Percentiles rank a stretch among this genome's conserved stretches.
These are phyloP conservation scores for Fagopyrum tataricum DNA, from an alignment of 148 eudicot genomes.

Conservation along the genomic window DNA sequence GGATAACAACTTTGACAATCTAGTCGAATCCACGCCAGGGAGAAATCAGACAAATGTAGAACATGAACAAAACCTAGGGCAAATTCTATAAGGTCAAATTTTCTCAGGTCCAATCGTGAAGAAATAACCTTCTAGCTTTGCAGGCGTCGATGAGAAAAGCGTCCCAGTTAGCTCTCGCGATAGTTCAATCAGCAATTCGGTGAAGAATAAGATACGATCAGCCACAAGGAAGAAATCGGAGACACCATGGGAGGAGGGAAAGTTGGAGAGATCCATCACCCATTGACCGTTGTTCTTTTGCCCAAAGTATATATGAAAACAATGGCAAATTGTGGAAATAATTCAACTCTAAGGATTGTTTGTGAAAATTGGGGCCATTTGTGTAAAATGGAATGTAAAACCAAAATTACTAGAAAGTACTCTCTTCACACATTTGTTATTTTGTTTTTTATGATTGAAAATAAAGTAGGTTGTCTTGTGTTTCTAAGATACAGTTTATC, in stretches of 20 bases:
- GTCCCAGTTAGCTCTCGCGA: background rate
- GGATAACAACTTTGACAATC: background rate
- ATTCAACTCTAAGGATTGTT: no score
- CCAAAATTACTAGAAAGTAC: no score
- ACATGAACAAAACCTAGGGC: background rate
- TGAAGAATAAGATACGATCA: background rate
- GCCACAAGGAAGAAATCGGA: background rate
- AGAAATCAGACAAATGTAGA: background rate
- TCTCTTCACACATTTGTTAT: no score
- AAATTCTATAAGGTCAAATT: background rate
- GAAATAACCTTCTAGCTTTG: background rate
- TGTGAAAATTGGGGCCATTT: no score
- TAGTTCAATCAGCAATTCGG: background rate
- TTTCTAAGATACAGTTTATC: no score
- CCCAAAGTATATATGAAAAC: no score
- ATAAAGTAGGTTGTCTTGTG: no score
- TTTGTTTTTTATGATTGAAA: no score
- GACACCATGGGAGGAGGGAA: background rate
- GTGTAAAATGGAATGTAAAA: no score
- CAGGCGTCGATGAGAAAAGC: background rate
- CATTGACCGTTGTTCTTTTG: no score
- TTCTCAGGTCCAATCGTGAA: background rate
- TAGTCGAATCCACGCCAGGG: background rate
- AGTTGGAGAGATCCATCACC: background rate
- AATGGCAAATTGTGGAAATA: no score